A percentile compares a stretch with the other conserved stretches of the same genome.
These are phyloP conservation scores for Aspergillus ochraceus DNA, from an alignment of 2,329 filamentous ascomycete species.

Conservation along the genomic window DNA sequence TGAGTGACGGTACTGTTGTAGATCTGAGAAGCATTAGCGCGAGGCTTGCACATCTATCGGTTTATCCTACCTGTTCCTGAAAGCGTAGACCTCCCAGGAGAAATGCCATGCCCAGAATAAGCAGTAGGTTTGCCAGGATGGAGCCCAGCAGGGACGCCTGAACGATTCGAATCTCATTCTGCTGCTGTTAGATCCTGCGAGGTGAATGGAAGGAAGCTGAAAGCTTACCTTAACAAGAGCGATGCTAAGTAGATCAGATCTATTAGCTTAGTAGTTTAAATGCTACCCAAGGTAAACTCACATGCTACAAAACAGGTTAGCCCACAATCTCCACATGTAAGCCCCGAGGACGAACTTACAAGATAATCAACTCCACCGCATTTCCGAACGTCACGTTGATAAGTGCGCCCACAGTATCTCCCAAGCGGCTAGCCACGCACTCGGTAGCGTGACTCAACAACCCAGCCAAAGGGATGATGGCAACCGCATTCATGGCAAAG, in stretches of 20 bases:
- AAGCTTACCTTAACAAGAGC: constrained; percentile 65
- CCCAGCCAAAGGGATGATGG: constrained; percentile 73
- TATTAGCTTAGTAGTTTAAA: not conserved
- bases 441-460: constrained; percentile 73
- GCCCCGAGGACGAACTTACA: constrained; percentile 45
- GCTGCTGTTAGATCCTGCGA: constrained; percentile 1
- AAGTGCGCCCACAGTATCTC: constrained; percentile 70
- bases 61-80: constrained; percentile 69
- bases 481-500: constrained; percentile 73
- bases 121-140: constrained; percentile 81
- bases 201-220: not conserved
- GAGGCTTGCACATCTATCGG: not conserved
- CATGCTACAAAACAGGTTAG: constrained; percentile 46
- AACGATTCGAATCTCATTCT: constrained; percentile 82
- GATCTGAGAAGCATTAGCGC: constrained; percentile 51
- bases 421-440: constrained; percentile 69
- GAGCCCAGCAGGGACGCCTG: constrained; percentile 88
- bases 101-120: constrained; percentile 92
- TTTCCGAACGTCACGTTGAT: constrained; percentile 79
- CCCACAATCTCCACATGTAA: constrained; percentile 12
- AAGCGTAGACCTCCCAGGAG: constrained; percentile 81
- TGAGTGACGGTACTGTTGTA: constrained; percentile 96
- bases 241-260: constrained; percentile 55
- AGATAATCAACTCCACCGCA: constrained; percentile 77
- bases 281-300: constrained; percentile 42